These are phyloP conservation scores for Neonectria punicea DNA, from an alignment of 2,329 filamentous ascomycete genomes.

Conservation along the genomic window DNA sequence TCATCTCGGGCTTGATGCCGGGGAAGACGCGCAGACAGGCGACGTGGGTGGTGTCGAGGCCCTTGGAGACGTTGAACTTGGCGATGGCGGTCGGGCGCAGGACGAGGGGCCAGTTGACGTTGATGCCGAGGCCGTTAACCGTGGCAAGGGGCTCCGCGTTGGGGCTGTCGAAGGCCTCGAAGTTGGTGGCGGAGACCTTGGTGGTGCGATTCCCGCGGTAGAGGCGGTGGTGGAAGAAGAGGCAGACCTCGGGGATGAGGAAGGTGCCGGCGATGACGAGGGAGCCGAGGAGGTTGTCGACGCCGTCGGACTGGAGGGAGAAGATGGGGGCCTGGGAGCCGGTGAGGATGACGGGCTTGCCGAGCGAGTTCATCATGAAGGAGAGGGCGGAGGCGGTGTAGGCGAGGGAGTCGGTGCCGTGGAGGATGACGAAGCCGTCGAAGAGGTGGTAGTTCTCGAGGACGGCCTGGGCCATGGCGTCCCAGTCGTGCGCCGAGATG, in stretches of 20 bases:
- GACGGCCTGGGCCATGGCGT: conserved; percentile 82
- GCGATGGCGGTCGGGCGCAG: conserved; percentile 78
- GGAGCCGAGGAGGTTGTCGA: conserved; percentile 88
- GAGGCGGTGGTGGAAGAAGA: conserved; percentile 93
- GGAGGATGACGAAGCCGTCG: conserved; percentile 90
- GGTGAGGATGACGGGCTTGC: conserved; percentile 90
- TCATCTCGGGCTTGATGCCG: conserved; percentile 92
- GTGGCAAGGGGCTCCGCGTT: conserved; percentile 85
- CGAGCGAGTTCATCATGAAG: conserved; percentile 92
- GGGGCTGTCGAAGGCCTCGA: conserved; percentile 89
- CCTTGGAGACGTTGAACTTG: conserved; percentile 78
- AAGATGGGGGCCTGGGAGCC: conserved; percentile 88
- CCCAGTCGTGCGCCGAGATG: conserved; percentile 88
- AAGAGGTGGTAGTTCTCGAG: conserved; percentile 87
- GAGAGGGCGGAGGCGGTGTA: conserved; percentile 92
- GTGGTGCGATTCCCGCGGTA: conserved; percentile 90
- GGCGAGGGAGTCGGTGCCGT: conserved; percentile 89
- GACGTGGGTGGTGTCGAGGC: conserved; percentile 87
- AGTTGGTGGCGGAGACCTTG: conserved; percentile 87
- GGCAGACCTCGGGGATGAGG: conserved; percentile 89
- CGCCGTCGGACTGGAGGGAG: conserved; percentile 88
- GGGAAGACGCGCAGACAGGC: conserved; percentile 91
- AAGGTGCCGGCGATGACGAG: conserved; percentile 93
- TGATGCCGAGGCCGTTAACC: conserved; percentile 82
- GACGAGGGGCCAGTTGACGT: conserved; percentile 83